Conservation (phyloP, 768 basidiomycete species). For the Sporobolomyces pararoseus region DNA sequence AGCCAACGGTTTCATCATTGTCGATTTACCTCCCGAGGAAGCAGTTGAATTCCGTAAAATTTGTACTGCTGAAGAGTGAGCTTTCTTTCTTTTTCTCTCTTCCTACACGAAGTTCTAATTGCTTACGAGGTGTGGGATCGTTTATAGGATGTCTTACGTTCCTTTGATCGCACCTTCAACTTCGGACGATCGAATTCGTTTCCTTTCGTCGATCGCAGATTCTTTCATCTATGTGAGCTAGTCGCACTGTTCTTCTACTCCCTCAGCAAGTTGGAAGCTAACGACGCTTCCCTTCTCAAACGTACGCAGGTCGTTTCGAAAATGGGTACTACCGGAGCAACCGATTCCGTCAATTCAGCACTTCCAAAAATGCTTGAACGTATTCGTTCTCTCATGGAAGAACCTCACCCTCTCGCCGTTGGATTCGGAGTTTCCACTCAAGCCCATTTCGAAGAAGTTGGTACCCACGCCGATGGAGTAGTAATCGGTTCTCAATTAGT, state of each 20-base stretch:
- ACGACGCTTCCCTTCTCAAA: neutral
- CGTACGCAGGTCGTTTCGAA: conserved; percentile 46
- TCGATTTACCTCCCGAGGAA: conserved; percentile 96
- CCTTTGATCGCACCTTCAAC: conserved; percentile 95
- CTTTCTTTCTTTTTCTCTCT: too few relatives aligned
- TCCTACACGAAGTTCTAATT: neutral
- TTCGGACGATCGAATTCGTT: conserved; percentile 76
- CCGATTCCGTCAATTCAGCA: conserved; percentile 67
- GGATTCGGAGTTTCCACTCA: conserved; percentile 94
- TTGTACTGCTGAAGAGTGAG: conserved; percentile 74
- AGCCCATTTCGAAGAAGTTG: conserved; percentile 79
- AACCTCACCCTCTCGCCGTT: conserved; percentile 69
- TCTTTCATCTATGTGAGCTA: conserved; percentile 92
- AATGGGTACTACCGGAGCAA: conserved; percentile 99
- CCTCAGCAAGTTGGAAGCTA: neutral
- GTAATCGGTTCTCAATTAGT: conserved; percentile 89
- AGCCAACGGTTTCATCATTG: conserved; percentile 95
- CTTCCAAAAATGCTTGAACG: conserved; percentile 80
- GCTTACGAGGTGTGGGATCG: neutral
- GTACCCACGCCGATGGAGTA: conserved; percentile 88
- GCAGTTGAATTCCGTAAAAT: conserved; percentile 84
- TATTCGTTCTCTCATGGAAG: conserved; percentile 59
- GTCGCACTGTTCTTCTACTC: neutral
- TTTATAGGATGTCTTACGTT: conserved; percentile 77
- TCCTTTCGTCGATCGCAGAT: conserved; percentile 88